A percentile compares a stretch with the other conserved stretches of the same genome.
phyloP scores from a whole-genome alignment of 2,329 filamentous ascomycete species.

The Plenodomus tracheiphilus region DNA sequence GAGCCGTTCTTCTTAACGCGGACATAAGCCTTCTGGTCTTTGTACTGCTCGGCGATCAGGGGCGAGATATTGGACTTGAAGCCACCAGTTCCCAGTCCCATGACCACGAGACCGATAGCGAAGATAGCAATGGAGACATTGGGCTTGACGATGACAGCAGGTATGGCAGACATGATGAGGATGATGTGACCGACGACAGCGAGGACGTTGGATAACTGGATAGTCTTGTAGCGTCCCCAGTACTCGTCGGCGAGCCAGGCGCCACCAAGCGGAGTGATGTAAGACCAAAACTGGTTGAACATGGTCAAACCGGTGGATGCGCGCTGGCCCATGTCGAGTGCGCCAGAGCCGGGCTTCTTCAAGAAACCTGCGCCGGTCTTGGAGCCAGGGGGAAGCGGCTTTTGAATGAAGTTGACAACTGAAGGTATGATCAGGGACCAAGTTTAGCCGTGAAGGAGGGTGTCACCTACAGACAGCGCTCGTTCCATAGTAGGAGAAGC shows the following conservation, averaged over 20 bases:
- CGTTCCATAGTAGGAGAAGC: slow-evolving; percentile 45
- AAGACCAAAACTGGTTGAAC: slow-evolving; percentile 61
- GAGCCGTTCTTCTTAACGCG: slow-evolving; percentile 43
- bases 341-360: slow-evolving; percentile 45
- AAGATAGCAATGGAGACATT: slow-evolving; percentile 59
- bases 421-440: background rate
- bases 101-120: slow-evolving; percentile 61
- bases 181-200: slow-evolving; percentile 62
- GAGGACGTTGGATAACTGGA: slow-evolving; percentile 59
- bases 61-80: slow-evolving; percentile 69
- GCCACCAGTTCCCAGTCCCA: slow-evolving; percentile 68
- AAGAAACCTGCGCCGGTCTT: slow-evolving; percentile 42
- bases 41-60: slow-evolving; percentile 62
- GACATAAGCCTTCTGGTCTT: slow-evolving; percentile 33
- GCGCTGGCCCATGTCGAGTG: slow-evolving; percentile 59
- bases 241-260: slow-evolving; percentile 64
- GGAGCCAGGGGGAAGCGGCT: slow-evolving; percentile 35
- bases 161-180: slow-evolving; percentile 60
- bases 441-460: background rate
- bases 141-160: slow-evolving; percentile 52
- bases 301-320: slow-evolving; percentile 57
- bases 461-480: slow-evolving; percentile 36
- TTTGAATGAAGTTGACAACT: slow-evolving; percentile 44
- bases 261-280: slow-evolving; percentile 61
- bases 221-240: slow-evolving; percentile 63